Conservation (phyloP, 768 basidiomycete genomes). For the Pisolithus marmoratus region DNA sequence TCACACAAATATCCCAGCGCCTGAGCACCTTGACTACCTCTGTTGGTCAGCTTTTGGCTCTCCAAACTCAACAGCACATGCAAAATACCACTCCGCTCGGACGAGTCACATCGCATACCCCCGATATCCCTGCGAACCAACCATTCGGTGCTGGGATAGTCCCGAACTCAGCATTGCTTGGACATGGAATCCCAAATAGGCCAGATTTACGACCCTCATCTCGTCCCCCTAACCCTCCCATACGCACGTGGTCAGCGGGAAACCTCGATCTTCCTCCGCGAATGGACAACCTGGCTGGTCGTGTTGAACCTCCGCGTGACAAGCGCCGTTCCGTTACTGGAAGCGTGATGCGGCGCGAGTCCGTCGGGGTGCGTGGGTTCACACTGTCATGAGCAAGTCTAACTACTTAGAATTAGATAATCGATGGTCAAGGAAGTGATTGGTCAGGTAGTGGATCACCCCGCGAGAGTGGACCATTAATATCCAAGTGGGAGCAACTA, state of each 20-base stretch:
- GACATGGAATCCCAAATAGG: slow-evolving; percentile 60
- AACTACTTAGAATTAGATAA: slow-evolving; percentile 34
- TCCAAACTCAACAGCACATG: slow-evolving; percentile 69
- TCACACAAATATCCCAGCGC: slow-evolving; percentile 70
- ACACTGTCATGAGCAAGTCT: slow-evolving; percentile 7
- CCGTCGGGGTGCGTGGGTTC: slow-evolving; percentile 52
- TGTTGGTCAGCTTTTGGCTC: slow-evolving; percentile 76
- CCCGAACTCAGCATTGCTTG: slow-evolving; percentile 37
- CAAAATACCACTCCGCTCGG: slow-evolving; percentile 38
- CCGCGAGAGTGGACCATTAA: slow-evolving; percentile 72
- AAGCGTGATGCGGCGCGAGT: slow-evolving; percentile 66
- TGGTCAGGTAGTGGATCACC: slow-evolving; percentile 42
- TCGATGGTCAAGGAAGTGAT: slow-evolving; percentile 52
- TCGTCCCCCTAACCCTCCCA: slow-evolving; percentile 63
- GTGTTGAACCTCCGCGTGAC: slow-evolving; percentile 43
- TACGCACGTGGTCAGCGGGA: slow-evolving; percentile 83
- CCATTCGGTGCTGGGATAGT: slow-evolving; percentile 32
- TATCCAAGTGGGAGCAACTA: slow-evolving; percentile 96
- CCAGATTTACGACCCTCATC: slow-evolving; percentile 55
- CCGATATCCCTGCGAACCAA: slow-evolving; percentile 43
- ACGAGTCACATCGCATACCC: slow-evolving; percentile 28
- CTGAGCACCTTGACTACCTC: slow-evolving; percentile 77
- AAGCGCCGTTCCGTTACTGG: slow-evolving; percentile 71
- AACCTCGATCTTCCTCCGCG: slow-evolving; percentile 69
- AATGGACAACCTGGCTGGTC: slow-evolving; percentile 36